Conservation (phyloP, 164 flowering plant genomes). For the Warburgia ugandensis region DNA sequence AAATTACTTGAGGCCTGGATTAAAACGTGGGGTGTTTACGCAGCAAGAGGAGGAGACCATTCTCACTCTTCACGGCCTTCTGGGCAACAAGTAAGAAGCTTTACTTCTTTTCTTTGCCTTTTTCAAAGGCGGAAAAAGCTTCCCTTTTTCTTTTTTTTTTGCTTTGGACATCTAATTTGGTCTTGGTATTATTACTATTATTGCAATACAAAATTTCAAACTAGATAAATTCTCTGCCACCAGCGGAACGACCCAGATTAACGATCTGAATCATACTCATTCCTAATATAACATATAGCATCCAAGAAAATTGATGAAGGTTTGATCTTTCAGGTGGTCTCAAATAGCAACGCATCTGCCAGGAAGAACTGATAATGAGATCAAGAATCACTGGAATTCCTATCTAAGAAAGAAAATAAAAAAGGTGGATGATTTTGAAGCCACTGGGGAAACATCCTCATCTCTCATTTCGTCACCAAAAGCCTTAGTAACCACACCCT, state of each 20-base stretch:
- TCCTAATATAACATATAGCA: too few relatives aligned
- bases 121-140: too few relatives aligned
- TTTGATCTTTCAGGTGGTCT: constrained; percentile 69
- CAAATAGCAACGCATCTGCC: constrained; percentile 75
- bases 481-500: constrained; percentile 7
- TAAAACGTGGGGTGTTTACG: constrained; percentile 57
- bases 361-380: constrained; percentile 92
- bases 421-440: constrained; percentile 21
- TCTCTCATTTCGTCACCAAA: constrained; percentile 17
- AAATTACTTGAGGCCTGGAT: constrained; percentile 82
- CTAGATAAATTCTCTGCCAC: too few relatives aligned
- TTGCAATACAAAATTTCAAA: too few relatives aligned
- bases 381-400: constrained; percentile 90
- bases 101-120: too few relatives aligned
- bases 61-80: constrained; percentile 46
- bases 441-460: neutral
- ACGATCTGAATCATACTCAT: too few relatives aligned
- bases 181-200: too few relatives aligned
- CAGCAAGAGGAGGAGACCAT: constrained; percentile 60
- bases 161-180: too few relatives aligned
- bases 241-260: too few relatives aligned
- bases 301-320: neutral
- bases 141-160: too few relatives aligned
- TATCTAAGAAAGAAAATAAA: constrained; percentile 54
- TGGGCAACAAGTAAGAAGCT: constrained; percentile 98